These are phyloP conservation scores for Phoenix roebelenii DNA, from an alignment of 176 grass and related monocot species.

Conservation along the genomic window DNA sequence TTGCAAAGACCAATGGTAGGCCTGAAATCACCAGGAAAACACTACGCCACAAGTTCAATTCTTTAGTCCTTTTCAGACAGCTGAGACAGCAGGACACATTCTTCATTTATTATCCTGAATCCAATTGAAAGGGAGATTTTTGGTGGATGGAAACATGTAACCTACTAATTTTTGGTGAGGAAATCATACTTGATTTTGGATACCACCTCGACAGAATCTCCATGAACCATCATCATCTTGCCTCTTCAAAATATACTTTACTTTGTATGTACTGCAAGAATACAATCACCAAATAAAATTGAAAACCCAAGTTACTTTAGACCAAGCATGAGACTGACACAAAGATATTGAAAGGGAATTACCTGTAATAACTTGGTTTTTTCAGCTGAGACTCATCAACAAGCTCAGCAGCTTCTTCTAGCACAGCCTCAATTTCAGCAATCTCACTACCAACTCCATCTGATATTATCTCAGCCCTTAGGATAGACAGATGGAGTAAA, in stretches of 20 bases:
- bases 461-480: conserved; percentile 58
- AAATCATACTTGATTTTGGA: conserved; percentile 44
- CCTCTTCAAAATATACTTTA: conserved; percentile 57
- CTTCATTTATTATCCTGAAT: no score
- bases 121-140: no score
- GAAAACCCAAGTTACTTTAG: not conserved
- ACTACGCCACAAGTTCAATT: no score
- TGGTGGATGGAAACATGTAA: no score
- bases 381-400: conserved; percentile 62
- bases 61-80: no score
- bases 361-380: conserved; percentile 88
- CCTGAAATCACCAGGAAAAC: no score
- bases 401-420: conserved; percentile 94
- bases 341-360: no score
- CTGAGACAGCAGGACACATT: no score
- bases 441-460: conserved; percentile 42
- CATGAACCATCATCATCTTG: conserved; percentile 65
- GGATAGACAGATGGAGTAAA: conserved; percentile 53
- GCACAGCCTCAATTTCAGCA: conserved; percentile 68
- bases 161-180: not conserved
- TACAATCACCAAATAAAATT: conserved; percentile 4
- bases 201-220: conserved; percentile 55
- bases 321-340: no score
- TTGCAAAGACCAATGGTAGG: no score
- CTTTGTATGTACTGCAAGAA: conserved; percentile 71